A percentile compares a stretch with the other conserved stretches of the same genome.
phyloP scores from a whole-genome alignment of 495 filamentous ascomycete genomes.

The Podospora fimiseda region DNA sequence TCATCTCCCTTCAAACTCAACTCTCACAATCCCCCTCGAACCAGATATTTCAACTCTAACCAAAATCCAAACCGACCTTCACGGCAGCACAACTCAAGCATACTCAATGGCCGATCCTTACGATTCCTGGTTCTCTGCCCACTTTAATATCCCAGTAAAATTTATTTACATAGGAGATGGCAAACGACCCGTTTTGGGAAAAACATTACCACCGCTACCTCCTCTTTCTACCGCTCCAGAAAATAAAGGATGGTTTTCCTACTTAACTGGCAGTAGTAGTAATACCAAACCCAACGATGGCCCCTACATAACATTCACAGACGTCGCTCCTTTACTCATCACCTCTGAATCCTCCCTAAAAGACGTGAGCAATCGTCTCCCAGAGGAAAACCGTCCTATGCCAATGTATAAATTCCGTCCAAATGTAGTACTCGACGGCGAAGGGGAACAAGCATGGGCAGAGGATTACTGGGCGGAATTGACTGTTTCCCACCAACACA shows the following conservation, averaged over 20 bases:
- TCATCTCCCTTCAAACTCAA: no score
- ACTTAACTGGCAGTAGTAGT: constrained; percentile 1
- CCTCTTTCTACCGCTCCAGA: neutral
- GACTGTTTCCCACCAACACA: constrained; percentile 38
- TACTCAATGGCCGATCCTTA: constrained; percentile 62
- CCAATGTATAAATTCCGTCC: constrained; percentile 78
- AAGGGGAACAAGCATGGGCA: constrained; percentile 55
- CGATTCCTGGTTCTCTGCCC: constrained; percentile 67
- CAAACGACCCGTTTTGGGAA: constrained; percentile 56
- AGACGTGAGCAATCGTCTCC: constrained; percentile 57
- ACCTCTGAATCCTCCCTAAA: constrained; percentile 62
- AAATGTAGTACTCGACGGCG: constrained; percentile 68
- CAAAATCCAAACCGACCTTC: constrained; percentile 54
- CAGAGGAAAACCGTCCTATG: constrained; percentile 46
- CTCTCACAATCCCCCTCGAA: constrained; percentile 53
- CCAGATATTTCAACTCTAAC: constrained; percentile 48
- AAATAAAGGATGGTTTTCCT: constrained; percentile 25
- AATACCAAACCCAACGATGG: neutral
- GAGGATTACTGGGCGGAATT: constrained; percentile 85
- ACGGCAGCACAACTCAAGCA: constrained; percentile 54
- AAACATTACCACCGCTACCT: constrained; percentile 40
- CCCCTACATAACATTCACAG: constrained; percentile 62
- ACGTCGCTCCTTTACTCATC: constrained; percentile 71
- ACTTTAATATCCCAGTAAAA: constrained; percentile 60
- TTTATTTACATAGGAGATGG: constrained; percentile 65